Percentiles rank a stretch among this genome's conserved stretches.
These are phyloP conservation scores for Phylloporus arenicola DNA, from an alignment of 768 basidiomycete species.

Conservation along the genomic window DNA sequence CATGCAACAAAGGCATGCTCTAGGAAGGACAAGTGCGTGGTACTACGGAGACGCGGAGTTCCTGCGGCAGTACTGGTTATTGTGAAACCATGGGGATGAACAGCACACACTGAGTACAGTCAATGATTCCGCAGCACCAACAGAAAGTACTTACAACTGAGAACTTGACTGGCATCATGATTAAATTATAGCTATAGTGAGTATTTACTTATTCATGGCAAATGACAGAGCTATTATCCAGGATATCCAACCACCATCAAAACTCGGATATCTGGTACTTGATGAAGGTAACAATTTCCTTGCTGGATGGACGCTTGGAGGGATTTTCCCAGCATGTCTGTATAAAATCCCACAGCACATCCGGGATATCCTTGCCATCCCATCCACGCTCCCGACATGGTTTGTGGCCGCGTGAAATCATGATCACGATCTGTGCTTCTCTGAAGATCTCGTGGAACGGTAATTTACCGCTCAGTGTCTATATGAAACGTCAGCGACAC, in stretches of 20 bases:
- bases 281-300: conserved; percentile 14
- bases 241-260: background rate
- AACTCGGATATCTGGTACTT: background rate
- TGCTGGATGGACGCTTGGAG: conserved; percentile 14
- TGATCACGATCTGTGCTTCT: conserved; percentile 21
- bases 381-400: conserved; percentile 13
- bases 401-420: conserved; percentile 7
- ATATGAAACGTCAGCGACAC: background rate
- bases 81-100: conserved; percentile 28
- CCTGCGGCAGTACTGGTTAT: conserved; percentile 16
- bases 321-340: conserved; percentile 19
- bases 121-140: too few relatives aligned
- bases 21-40: too few relatives aligned
- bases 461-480: conserved; percentile 22
- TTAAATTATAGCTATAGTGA: too few relatives aligned
- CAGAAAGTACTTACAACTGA: too few relatives aligned
- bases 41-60: conserved; percentile 15
- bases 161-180: too few relatives aligned
- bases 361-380: conserved; percentile 22
- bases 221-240: too few relatives aligned
- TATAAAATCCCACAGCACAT: conserved; percentile 21
- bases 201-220: too few relatives aligned
- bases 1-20: too few relatives aligned
- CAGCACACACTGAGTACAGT: conserved; percentile 1
- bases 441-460: conserved; percentile 21